Evolutionary conservation across 805 yeast species (phyloP), one percentile per base, ranked within the genome.

Genomic region (Zygoascus bituminiphila): DNA sequence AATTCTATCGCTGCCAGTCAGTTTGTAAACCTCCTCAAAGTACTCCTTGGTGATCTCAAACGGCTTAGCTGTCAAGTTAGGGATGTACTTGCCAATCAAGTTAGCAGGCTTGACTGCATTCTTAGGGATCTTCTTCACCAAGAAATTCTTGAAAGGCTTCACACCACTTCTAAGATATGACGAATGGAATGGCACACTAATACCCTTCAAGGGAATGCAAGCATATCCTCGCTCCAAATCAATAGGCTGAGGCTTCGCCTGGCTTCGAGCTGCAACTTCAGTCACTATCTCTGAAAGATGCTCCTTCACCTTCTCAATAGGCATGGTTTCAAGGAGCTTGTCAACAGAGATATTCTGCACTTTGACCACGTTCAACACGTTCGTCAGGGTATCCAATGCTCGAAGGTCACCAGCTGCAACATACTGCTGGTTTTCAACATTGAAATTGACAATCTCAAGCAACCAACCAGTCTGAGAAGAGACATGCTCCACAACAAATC

Each of bases 101-200:
- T 88, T 87, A 53, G 93, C 84, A 52, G 96, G 95, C 74, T 91
- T 91, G 57, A 93, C 93, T 44, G 96, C 94, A 61, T 88, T 85
- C 74, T 84, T 87, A 55, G 95, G 84, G 63, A 93, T 84, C 79
- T 93, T 91, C 84, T 88, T 93, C 67, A 82, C 82, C 74, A 93
- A 78, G 83, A 93, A 93, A 73, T 88, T 86, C 77, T 91, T 89
- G 87, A 93, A 93, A 62, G 98, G 98, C 72, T 89, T 91, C 52
- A 93, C 99, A 72, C 99, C 99, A 50, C 93, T 86, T 78, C 91
- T 84, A 74, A 93, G 78, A 74, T 94, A 93, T n/a, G 96, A 83
- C 24, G 97, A 88, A 73, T 93, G 99, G 97, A 93, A 93, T 54
- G 99, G 99, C 66, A 93, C 99, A n/a, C 96, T 88, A 58, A 93